These are phyloP conservation scores for Magnaporthales sp. DNA, from an alignment of 2,329 filamentous ascomycete species.

Conservation along the genomic window DNA sequence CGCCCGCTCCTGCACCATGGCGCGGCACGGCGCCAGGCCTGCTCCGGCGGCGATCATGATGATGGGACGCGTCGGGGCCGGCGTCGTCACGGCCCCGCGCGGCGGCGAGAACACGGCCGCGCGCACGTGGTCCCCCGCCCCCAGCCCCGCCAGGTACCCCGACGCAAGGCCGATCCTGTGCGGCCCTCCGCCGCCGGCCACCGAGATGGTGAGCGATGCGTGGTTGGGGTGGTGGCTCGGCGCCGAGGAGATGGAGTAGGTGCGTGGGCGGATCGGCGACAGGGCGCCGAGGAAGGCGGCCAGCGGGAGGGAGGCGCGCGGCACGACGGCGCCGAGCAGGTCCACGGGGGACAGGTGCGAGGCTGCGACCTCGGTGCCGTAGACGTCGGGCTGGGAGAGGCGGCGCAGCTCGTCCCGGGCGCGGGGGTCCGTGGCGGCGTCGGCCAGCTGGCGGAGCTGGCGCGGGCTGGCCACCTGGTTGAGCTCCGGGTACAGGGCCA, in stretches of 20 bases:
- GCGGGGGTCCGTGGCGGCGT: constrained; percentile 39
- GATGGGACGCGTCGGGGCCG: constrained; percentile 34
- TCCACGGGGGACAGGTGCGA: constrained; percentile 45
- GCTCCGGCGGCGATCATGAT: constrained; percentile 43
- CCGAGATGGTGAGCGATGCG: constrained; percentile 60
- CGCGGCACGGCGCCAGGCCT: constrained; percentile 53
- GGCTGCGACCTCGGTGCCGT: constrained; percentile 43
- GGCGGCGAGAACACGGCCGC: constrained; percentile 38
- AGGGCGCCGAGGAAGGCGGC: constrained; percentile 46
- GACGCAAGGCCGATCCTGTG: constrained; percentile 48
- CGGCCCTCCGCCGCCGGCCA: constrained; percentile 27
- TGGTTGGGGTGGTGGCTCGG: constrained; percentile 25
- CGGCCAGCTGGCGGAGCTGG: too few species aligned
- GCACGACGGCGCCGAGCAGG: constrained; percentile 47
- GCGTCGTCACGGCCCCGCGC: constrained; percentile 36
- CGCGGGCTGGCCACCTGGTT: too few species aligned
- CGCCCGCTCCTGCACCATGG: constrained; percentile 53
- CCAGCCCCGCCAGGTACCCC: constrained; percentile 45
- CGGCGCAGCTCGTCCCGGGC: constrained; percentile 42
- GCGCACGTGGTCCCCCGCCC: constrained; percentile 30
- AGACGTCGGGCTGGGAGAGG: constrained; percentile 48
- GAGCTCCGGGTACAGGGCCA: too few species aligned
- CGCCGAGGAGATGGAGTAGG: constrained; percentile 42
- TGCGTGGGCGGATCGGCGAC: constrained; percentile 39
- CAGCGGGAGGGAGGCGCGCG: constrained; percentile 43